Evolutionary conservation across 73 alveolate genomes (phyloP).

Genomic region (Paraurostyla sp.): DNA sequence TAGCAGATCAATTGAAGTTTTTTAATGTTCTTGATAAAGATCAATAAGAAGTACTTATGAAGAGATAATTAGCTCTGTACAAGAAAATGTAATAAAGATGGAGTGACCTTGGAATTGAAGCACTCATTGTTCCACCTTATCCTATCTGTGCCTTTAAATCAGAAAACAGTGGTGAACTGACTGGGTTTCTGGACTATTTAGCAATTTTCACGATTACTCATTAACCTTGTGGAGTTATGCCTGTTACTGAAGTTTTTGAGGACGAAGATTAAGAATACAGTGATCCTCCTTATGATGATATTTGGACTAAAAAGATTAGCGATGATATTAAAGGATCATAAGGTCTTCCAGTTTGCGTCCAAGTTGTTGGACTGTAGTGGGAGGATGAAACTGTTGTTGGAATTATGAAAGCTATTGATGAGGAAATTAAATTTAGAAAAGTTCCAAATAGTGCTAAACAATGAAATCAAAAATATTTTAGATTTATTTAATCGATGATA

Average conservation of each 20-base stretch:
- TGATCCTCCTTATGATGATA: constrained; percentile 44
- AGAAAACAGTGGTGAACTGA: constrained; percentile 4
- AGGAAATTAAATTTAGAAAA: constrained; percentile 3
- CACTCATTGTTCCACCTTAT: constrained; percentile 20
- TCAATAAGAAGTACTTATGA: constrained; percentile 4
- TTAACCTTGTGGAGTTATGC: constrained; percentile 51
- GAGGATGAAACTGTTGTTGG: constrained; percentile 85
- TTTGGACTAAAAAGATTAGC: constrained; percentile 14
- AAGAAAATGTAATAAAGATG: not conserved
- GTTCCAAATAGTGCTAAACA: too few species aligned
- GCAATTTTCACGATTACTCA: constrained; percentile 19
- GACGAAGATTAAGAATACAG: constrained; percentile 31
- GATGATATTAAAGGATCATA: constrained; percentile 72
- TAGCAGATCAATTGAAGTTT: not conserved
- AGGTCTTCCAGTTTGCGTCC: constrained; percentile 86
- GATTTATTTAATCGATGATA: too few species aligned
- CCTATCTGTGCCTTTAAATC: constrained; percentile 17
- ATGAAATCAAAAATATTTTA: too few species aligned
- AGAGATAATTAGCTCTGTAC: not conserved
- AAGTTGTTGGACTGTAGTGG: constrained; percentile 77
- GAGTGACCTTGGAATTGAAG: constrained; percentile 6
- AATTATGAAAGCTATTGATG: constrained; percentile 77
- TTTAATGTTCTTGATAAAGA: not conserved
- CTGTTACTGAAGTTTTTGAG: constrained; percentile 36
- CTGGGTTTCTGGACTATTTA: not conserved